phyloP scores from a whole-genome alignment of 805 yeast genomes.

The Ascoidea asiatica region DNA sequence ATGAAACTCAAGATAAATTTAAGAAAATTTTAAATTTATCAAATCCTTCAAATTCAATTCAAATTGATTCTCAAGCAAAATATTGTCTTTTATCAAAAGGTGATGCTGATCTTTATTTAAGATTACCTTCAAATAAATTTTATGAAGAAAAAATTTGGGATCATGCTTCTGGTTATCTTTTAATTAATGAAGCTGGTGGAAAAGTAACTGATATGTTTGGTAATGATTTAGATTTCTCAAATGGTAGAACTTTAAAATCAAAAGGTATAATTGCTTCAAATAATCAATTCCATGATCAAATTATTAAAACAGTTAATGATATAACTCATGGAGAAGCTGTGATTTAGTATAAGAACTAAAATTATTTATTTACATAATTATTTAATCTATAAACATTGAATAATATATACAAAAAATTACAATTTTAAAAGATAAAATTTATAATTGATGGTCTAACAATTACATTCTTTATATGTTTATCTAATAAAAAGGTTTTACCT shows the following conservation, averaged over 20 bases:
- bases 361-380: not conserved
- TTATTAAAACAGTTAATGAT: slow-evolving; percentile 17
- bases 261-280: slow-evolving; percentile 89
- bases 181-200: slow-evolving; percentile 88
- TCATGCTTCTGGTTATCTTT: slow-evolving; percentile 90
- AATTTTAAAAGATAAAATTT: slow-evolving; percentile 4
- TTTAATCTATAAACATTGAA: not conserved
- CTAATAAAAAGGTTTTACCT: not conserved
- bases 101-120: slow-evolving; percentile 80
- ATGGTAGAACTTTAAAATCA: slow-evolving; percentile 66
- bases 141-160: slow-evolving; percentile 97
- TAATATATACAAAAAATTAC: no score
- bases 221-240: slow-evolving; percentile 60
- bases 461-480: not conserved
- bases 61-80: slow-evolving; percentile 92
- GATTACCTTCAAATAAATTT: slow-evolving; percentile 64
- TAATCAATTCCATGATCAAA: slow-evolving; percentile 17
- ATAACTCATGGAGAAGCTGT: not conserved
- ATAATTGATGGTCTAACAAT: not conserved
- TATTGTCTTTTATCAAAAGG: slow-evolving; percentile 88
- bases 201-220: slow-evolving; percentile 78
- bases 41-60: slow-evolving; percentile 42
- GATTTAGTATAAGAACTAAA: no score
- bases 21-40: slow-evolving; percentile 52
- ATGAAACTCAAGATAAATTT: slow-evolving; percentile 68